Evolutionary conservation across 2,329 filamentous ascomycete species (phyloP).

Genomic region (Sclerotinia sclerotiorum): DNA sequence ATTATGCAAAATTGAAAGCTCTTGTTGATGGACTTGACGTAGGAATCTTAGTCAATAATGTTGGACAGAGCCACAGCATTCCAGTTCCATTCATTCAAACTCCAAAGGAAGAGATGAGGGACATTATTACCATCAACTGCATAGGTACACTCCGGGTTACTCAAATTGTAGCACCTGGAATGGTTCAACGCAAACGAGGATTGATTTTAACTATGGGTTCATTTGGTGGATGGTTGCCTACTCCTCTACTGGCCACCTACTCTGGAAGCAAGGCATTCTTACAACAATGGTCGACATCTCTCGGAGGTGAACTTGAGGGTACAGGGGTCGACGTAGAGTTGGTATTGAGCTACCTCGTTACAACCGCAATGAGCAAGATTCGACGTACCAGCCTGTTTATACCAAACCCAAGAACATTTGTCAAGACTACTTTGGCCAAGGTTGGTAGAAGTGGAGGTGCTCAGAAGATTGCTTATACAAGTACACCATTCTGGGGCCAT

Average conservation of each 20-base stretch:
- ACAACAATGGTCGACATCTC: slow-evolving; percentile 88
- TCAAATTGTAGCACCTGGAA: slow-evolving; percentile 77
- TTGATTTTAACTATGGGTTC: slow-evolving; percentile 97
- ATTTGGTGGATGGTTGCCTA: slow-evolving; percentile 89
- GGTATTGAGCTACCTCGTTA: slow-evolving; percentile 88
- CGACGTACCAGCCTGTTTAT: slow-evolving; percentile 74
- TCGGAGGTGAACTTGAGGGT: slow-evolving; percentile 78
- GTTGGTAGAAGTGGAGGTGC: slow-evolving; percentile 76
- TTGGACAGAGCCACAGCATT: slow-evolving; percentile 90
- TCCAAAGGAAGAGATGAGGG: slow-evolving; percentile 72
- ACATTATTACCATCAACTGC: slow-evolving; percentile 96
- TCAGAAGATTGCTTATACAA: slow-evolving; percentile 77
- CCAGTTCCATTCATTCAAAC: slow-evolving; percentile 87
- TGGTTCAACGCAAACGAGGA: slow-evolving; percentile 80
- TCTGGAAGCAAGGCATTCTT: slow-evolving; percentile 97
- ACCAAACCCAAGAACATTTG: slow-evolving; percentile 79
- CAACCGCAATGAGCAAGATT: slow-evolving; percentile 96
- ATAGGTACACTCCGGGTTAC: slow-evolving; percentile 86
- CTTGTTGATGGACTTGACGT: slow-evolving; percentile 74
- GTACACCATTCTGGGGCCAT: slow-evolving; percentile 92
- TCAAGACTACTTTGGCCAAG: slow-evolving; percentile 74
- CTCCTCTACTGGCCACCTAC: slow-evolving; percentile 91
- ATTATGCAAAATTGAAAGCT: slow-evolving; percentile 73
- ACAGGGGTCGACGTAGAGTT: slow-evolving; percentile 87
- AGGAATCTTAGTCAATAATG: slow-evolving; percentile 91